A percentile compares a stretch with the other conserved stretches of the same genome.
These are phyloP conservation scores for Syzygium aqueum DNA, from an alignment of 345 rosid species.

Conservation along the genomic window DNA sequence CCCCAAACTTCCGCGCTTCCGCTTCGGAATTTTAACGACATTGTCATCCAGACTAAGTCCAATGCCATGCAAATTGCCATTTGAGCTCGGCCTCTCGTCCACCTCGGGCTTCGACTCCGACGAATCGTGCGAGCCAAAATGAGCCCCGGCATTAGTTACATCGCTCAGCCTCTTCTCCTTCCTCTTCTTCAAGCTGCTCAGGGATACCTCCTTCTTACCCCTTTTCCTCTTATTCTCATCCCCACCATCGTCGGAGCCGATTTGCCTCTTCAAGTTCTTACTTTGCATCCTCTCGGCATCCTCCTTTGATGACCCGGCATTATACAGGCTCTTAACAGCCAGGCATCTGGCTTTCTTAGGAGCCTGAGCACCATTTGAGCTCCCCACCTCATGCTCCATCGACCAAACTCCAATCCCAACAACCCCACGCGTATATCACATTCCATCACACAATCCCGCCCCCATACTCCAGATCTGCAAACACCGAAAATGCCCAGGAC, in stretches of 20 bases:
- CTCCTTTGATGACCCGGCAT: constrained; percentile 41
- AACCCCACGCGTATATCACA: constrained; percentile 24
- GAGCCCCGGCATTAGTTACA: constrained; percentile 32
- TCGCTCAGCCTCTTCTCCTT: constrained; percentile 34
- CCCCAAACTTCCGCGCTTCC: constrained; percentile 74
- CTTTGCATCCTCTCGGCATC: constrained; percentile 1
- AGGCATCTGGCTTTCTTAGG: constrained; percentile 73
- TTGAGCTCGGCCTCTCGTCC: constrained; percentile 24
- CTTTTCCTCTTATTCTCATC: constrained; percentile 42
- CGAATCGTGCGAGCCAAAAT: constrained; percentile 17
- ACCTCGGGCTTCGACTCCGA: constrained; percentile 28
- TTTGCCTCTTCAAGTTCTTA: constrained; percentile 59
- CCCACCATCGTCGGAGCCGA: constrained; percentile 20
- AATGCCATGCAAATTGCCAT: constrained; percentile 32
- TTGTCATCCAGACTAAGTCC: constrained; percentile 39
- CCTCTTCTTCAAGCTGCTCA: constrained; percentile 41
- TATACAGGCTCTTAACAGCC: constrained; percentile 86
- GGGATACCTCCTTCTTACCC: constrained; percentile 48
- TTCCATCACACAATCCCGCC: constrained; percentile 17
- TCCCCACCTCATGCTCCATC: constrained; percentile 75
- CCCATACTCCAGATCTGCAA: constrained; percentile 54
- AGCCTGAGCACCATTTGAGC: constrained; percentile 66
- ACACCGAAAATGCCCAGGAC: neutral
- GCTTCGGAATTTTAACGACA: constrained; percentile 55
- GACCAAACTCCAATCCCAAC: constrained; percentile 31